Evolutionary conservation across 2,329 filamentous ascomycete species (phyloP).

Genomic region (Pseudocercospora macadamiae): DNA sequence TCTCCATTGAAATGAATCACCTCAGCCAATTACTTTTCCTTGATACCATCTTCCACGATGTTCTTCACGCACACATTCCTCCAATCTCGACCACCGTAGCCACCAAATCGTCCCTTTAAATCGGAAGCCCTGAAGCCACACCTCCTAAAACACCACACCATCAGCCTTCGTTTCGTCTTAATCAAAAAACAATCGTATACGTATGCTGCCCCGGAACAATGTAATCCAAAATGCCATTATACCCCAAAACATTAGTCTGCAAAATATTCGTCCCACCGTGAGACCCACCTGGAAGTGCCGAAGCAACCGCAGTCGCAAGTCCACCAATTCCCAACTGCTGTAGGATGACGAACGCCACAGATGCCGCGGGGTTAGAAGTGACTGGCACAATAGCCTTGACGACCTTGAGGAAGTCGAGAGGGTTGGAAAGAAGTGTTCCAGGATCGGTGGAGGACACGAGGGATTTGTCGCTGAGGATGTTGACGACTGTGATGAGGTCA

Average conservation of each 20-base stretch:
- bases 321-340: slow-evolving; percentile 14
- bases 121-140: too few species aligned
- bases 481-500: slow-evolving; percentile 17
- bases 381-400: slow-evolving; percentile 8
- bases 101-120: too few species aligned
- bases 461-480: slow-evolving; percentile 10
- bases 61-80: too few species aligned
- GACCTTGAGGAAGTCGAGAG: slow-evolving; percentile 10
- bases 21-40: too few species aligned
- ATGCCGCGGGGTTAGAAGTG: slow-evolving; percentile 5
- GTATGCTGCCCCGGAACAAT: neutral
- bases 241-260: neutral
- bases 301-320: neutral
- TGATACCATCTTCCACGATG: too few species aligned
- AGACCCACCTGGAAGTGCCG: neutral
- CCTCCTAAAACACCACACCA: too few species aligned
- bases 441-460: slow-evolving; percentile 9
- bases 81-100: too few species aligned
- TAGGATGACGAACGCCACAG: slow-evolving; percentile 15
- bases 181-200: too few species aligned
- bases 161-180: too few species aligned
- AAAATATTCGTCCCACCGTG: neutral
- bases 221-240: neutral
- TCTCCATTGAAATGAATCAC: too few species aligned
- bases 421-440: slow-evolving; percentile 15